These are phyloP conservation scores for Sicyos baderoa DNA, from an alignment of 306 rosid species.

Conservation along the genomic window DNA sequence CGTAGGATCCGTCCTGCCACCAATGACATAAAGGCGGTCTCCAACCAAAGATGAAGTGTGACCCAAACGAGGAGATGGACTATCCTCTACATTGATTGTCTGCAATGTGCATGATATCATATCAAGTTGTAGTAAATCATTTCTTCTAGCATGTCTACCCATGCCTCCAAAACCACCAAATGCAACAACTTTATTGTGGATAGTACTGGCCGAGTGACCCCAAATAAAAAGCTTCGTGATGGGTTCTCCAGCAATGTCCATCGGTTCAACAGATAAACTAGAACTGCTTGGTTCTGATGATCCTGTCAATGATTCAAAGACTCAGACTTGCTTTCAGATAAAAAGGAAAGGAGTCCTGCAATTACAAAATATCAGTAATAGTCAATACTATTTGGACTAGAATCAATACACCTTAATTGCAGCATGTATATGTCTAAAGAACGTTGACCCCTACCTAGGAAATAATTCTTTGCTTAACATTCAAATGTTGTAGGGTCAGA, in stretches of 20 bases:
- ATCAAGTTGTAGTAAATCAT: conserved; percentile 51
- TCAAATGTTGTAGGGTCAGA: too few relatives aligned
- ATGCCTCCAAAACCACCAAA: conserved; percentile 95
- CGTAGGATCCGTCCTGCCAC: conserved; percentile 81
- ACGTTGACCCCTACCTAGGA: too few relatives aligned
- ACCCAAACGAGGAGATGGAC: conserved; percentile 60
- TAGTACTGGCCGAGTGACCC: conserved; percentile 64
- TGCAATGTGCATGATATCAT: conserved; percentile 42
- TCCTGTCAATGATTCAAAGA: conserved; percentile 92
- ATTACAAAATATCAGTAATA: conserved; percentile 41
- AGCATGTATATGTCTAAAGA: neutral
- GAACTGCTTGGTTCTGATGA: conserved; percentile 27
- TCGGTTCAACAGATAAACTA: conserved; percentile 43
- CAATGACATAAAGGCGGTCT: conserved; percentile 57
- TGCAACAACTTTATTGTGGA: conserved; percentile 34
- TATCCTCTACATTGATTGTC: conserved; percentile 25
- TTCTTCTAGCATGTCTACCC: conserved; percentile 82
- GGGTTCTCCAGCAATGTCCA: conserved; percentile 52
- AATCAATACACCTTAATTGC: conserved; percentile 1
- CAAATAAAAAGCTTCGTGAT: conserved; percentile 65
- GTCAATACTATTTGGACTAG: conserved; percentile 36
- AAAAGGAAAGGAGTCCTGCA: conserved; percentile 71
- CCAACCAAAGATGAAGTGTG: conserved; percentile 69
- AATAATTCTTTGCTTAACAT: too few relatives aligned
- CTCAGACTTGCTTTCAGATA: conserved; percentile 69